A percentile compares a stretch with the other conserved stretches of the same genome.
Evolutionary conservation across 2,329 filamentous ascomycete species (phyloP).

Genomic region (Teratosphaeria pseudoeucalypti): DNA sequence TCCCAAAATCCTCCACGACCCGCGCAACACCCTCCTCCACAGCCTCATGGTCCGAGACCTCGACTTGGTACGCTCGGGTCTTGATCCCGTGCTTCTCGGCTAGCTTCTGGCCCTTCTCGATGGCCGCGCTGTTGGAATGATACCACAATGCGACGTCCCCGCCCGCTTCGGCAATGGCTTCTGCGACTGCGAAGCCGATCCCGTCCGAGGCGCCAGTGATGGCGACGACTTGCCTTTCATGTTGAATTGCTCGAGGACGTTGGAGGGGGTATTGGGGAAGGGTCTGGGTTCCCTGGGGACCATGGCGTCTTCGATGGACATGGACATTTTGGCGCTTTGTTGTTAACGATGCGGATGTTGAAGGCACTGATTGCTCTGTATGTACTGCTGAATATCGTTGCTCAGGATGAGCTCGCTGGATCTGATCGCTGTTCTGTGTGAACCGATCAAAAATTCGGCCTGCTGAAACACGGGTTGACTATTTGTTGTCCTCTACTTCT

Average conservation of each 20-base stretch:
- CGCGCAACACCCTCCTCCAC: constrained; percentile 60
- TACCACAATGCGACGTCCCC: constrained; percentile 82
- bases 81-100: constrained; percentile 13
- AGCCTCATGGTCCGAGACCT: constrained; percentile 57
- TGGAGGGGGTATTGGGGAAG: constrained; percentile 17
- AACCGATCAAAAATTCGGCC: too few species aligned
- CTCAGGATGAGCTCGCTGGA: too few species aligned
- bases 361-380: neutral
- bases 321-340: constrained; percentile 16
- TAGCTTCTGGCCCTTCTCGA: constrained; percentile 9
- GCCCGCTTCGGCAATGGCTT: constrained; percentile 78
- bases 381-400: neutral
- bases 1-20: constrained; percentile 57
- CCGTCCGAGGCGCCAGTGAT: constrained; percentile 84
- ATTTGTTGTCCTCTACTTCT: too few species aligned
- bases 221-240: constrained; percentile 69
- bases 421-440: too few species aligned
- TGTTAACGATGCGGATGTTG: neutral
- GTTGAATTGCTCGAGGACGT: constrained; percentile 48
- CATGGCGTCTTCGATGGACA: constrained; percentile 21
- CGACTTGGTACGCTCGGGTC: constrained; percentile 54
- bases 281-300: constrained; percentile 15
- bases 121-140: constrained; percentile 59
- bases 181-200: constrained; percentile 78
- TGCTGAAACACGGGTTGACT: too few species aligned